A percentile compares a stretch with the other conserved stretches of the same genome.
phyloP scores from a whole-genome alignment of 2,329 filamentous ascomycete species.

The Stagonosporopsis vannaccii region DNA sequence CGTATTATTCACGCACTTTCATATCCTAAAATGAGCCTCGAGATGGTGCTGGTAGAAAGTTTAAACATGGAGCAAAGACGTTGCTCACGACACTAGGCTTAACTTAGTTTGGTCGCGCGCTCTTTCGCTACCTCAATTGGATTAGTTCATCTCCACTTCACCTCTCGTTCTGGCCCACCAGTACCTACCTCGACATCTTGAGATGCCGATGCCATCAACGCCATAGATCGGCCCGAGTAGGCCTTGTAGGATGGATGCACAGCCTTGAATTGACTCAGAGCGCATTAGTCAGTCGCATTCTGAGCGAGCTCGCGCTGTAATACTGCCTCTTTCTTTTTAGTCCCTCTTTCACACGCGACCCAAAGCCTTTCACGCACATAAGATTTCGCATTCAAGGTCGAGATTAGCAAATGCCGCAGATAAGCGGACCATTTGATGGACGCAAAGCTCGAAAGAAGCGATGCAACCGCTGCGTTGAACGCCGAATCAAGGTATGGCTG shows the following conservation, averaged over 20 bases:
- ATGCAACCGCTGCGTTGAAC: conserved; percentile 35
- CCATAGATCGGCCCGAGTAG: not conserved
- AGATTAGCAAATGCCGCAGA: conserved; percentile 17
- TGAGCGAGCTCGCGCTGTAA: not conserved
- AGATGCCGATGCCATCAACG: too few relatives aligned
- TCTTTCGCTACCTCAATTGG: not conserved
- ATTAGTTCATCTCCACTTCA: not conserved
- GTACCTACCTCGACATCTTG: not conserved
- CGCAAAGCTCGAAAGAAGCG: conserved; percentile 38
- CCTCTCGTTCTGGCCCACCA: not conserved
- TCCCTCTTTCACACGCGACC: not conserved
- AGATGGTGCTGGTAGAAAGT: not conserved
- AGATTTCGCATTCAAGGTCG: not conserved
- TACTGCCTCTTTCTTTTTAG: conserved; percentile 7
- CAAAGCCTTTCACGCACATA: not conserved
- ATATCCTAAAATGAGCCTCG: not conserved
- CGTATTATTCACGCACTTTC: not conserved
- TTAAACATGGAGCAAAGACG: not conserved
- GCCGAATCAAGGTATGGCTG: conserved; percentile 32
- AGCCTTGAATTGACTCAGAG: not conserved
- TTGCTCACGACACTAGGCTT: not conserved
- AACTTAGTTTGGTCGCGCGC: not conserved
- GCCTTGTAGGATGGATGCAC: not conserved
- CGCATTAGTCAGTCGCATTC: too few relatives aligned
- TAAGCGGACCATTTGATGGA: conserved; percentile 37